phyloP scores from a whole-genome alignment of 164 flowering plant species.

The Vitis labrusca region DNA sequence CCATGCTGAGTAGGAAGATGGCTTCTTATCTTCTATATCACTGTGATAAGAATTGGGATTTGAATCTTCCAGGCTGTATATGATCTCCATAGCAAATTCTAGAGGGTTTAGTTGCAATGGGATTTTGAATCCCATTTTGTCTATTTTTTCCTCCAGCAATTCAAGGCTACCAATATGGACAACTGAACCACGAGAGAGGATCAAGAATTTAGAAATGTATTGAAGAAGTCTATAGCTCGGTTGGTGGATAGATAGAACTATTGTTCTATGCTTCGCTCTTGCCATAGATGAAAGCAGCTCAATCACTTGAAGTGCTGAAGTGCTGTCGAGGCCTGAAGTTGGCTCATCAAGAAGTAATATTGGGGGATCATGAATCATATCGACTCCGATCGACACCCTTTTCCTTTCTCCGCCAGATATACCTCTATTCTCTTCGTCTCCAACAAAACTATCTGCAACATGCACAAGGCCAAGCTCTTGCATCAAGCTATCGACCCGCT shows the following conservation, averaged over 20 bases:
- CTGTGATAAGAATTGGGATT: not conserved
- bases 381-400: conserved; percentile 84
- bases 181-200: conserved; percentile 75
- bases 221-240: conserved; percentile 81
- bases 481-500: conserved; percentile 63
- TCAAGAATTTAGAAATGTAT: conserved; percentile 57
- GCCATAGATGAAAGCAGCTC: conserved; percentile 77
- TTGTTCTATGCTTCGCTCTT: conserved; percentile 49
- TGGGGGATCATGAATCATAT: conserved; percentile 81
- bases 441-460: conserved; percentile 69
- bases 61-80: conserved; percentile 41
- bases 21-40: conserved; percentile 8
- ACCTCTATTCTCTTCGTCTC: conserved; percentile 83
- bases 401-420: conserved; percentile 91
- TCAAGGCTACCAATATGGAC: conserved; percentile 66
- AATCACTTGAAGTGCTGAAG: conserved; percentile 78
- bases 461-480: conserved; percentile 73
- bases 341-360: conserved; percentile 88
- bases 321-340: conserved; percentile 90
- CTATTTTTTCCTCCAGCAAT: conserved; percentile 60
- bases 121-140: conserved; percentile 48
- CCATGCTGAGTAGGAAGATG: conserved; percentile 26
- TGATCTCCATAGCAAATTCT: conserved; percentile 86
- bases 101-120: conserved; percentile 72
- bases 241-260: conserved; percentile 82